A percentile compares a stretch with the other conserved stretches of the same genome.
These are phyloP conservation scores for Juglanconis oblonga DNA, from an alignment of 2,329 filamentous ascomycete genomes.

Conservation along the genomic window DNA sequence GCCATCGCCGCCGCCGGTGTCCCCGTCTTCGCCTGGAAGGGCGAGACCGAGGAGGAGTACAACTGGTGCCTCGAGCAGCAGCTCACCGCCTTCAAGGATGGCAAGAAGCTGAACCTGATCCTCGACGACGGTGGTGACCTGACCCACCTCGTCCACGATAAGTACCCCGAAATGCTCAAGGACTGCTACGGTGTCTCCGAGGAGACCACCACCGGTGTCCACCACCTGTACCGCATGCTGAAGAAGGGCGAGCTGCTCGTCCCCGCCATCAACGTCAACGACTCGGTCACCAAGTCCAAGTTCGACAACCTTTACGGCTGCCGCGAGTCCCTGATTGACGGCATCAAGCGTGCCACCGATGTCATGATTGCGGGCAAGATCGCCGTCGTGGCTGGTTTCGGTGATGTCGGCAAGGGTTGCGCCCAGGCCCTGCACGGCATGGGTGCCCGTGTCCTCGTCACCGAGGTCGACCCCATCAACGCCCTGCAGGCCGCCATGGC, in stretches of 20 bases:
- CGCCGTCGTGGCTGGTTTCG: slow-evolving; percentile 94
- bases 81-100: slow-evolving; percentile 92
- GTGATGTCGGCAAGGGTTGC: slow-evolving; percentile 99
- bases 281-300: slow-evolving; percentile 99
- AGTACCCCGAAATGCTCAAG: slow-evolving; percentile 98
- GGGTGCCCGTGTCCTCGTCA: slow-evolving; percentile 94
- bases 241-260: slow-evolving; percentile 87
- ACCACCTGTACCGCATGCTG: slow-evolving; percentile 98
- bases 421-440: slow-evolving; percentile 93
- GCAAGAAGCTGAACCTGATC: slow-evolving; percentile 96
- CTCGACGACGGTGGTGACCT: slow-evolving; percentile 98
- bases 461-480: slow-evolving; percentile 99
- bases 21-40: slow-evolving; percentile 76
- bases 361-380: slow-evolving; percentile 99
- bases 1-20: slow-evolving; percentile 93
- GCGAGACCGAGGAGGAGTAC: slow-evolving; percentile 99
- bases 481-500: slow-evolving; percentile 98
- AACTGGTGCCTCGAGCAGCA: slow-evolving; percentile 99
- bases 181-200: slow-evolving; percentile 98
- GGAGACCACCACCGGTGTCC: slow-evolving; percentile 99
- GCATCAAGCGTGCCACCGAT: slow-evolving; percentile 99
- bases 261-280: slow-evolving; percentile 98
- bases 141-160: slow-evolving; percentile 91
- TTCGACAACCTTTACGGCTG: slow-evolving; percentile 99
- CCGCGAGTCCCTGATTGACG: slow-evolving; percentile 97